Evolutionary conservation across 1,139 yeast species (phyloP).

Genomic region (Lodderomyces orthopsilosis): DNA sequence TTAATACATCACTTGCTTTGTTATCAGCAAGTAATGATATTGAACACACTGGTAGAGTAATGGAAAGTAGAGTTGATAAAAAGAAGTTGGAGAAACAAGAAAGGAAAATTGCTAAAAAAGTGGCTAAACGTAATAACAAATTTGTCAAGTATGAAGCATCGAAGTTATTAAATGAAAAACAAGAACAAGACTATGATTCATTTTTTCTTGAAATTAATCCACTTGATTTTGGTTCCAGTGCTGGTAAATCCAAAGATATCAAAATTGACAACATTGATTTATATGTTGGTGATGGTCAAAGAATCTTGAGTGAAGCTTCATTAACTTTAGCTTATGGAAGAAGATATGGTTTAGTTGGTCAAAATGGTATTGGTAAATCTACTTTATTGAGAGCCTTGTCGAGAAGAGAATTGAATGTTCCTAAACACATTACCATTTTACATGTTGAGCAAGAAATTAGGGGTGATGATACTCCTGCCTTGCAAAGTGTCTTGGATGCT

Average conservation of each 20-base stretch:
- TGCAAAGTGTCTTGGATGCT: conserved; percentile 94
- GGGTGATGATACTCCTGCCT: conserved; percentile 88
- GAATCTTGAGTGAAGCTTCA: conserved; percentile 86
- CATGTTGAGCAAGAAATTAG: conserved; percentile 96
- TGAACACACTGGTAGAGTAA: conserved; percentile 86
- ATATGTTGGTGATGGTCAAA: conserved; percentile 92
- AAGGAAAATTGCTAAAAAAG: conserved; percentile 92
- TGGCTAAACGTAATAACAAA: conserved; percentile 87
- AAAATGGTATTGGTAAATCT: conserved; percentile 99
- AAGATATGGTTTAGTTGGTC: conserved; percentile 96
- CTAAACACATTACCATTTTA: conserved; percentile 89
- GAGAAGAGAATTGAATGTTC: conserved; percentile 88
- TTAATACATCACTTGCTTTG: conserved; percentile 67
- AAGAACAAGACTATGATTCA: conserved; percentile 81
- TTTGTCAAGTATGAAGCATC: conserved; percentile 93
- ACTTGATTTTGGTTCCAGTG: conserved; percentile 82
- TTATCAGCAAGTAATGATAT: conserved; percentile 78
- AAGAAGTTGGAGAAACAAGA: conserved; percentile 97
- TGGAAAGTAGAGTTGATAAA: conserved; percentile 92
- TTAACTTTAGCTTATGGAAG: conserved; percentile 87
- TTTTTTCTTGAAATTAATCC: conserved; percentile 96
- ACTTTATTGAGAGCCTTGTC: conserved; percentile 87
- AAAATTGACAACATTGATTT: conserved; percentile 89
- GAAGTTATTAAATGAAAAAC: conserved; percentile 63
- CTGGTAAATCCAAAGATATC: conserved; percentile 93